Percentiles rank a stretch among this genome's conserved stretches.
These are phyloP conservation scores for Aaosphaeria pasadenensis DNA, from an alignment of 2,329 filamentous ascomycete species.

Conservation along the genomic window DNA sequence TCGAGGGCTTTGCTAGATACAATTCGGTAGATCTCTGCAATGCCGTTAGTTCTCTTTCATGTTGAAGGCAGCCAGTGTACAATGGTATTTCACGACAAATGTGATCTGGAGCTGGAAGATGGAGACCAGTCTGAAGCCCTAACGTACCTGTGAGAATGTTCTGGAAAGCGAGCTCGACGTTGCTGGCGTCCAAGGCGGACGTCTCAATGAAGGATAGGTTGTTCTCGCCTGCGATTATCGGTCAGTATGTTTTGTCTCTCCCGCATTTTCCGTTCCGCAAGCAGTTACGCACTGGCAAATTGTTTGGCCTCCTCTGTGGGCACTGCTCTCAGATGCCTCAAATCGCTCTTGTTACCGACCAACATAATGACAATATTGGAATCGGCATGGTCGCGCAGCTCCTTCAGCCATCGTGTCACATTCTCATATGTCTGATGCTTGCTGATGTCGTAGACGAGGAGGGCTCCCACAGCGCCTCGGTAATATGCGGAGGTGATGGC, in stretches of 20 bases:
- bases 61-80: background rate
- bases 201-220: slow-evolving; percentile 99
- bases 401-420: slow-evolving; percentile 98
- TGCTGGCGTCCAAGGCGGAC: slow-evolving; percentile 96
- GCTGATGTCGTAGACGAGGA: slow-evolving; percentile 99
- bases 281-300: slow-evolving; percentile 74
- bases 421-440: slow-evolving; percentile 99
- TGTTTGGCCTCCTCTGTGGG: slow-evolving; percentile 97
- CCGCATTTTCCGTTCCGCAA: too few species aligned
- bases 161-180: slow-evolving; percentile 98
- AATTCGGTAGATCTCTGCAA: slow-evolving; percentile 94
- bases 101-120: background rate
- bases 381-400: slow-evolving; percentile 95
- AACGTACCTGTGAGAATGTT: slow-evolving; percentile 92
- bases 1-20: slow-evolving; percentile 97
- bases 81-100: background rate
- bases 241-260: too few species aligned
- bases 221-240: slow-evolving; percentile 70
- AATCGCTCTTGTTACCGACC: slow-evolving; percentile 99
- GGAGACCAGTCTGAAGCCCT: background rate
- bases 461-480: slow-evolving; percentile 91
- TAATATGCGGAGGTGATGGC: slow-evolving; percentile 99
- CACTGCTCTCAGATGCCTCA: slow-evolving; percentile 94
- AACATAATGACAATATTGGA: slow-evolving; percentile 99
- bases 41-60: slow-evolving; percentile 1